phyloP scores from a whole-genome alignment of 441 rosid genomes.

The Populus tomentosa region DNA sequence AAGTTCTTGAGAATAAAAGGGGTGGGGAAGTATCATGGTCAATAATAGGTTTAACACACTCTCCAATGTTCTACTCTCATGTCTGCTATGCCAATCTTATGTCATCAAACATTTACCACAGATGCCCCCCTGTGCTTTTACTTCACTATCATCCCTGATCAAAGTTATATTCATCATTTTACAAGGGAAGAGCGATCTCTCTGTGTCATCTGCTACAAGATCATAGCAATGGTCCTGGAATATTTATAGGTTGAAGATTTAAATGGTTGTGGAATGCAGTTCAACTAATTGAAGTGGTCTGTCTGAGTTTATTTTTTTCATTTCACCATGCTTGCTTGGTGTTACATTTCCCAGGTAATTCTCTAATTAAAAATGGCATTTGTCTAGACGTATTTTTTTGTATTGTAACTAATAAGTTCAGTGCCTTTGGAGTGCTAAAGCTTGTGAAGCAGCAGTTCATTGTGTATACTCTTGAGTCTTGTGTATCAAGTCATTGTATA shows the following conservation, averaged over 20 bases:
- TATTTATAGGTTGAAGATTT: not conserved
- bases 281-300: not conserved
- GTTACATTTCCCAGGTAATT: no score
- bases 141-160: not conserved
- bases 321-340: no score
- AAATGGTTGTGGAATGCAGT: not conserved
- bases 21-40: not conserved
- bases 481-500: no score
- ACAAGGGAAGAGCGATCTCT: not conserved
- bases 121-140: not conserved
- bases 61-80: not conserved
- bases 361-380: no score
- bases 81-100: not conserved
- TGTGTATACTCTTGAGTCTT: no score
- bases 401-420: no score
- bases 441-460: no score
- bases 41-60: not conserved
- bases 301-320: not conserved
- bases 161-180: no score
- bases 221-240: not conserved
- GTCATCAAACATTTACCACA: not conserved
- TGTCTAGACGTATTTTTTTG: no score
- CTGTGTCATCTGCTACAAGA: not conserved
- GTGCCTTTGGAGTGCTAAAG: no score
- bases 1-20: slow-evolving; percentile 34